Evolutionary conservation across 495 filamentous ascomycete species (phyloP), one percentile per base, ranked within the genome.

Genomic region (Neurospora intermedia): DNA sequence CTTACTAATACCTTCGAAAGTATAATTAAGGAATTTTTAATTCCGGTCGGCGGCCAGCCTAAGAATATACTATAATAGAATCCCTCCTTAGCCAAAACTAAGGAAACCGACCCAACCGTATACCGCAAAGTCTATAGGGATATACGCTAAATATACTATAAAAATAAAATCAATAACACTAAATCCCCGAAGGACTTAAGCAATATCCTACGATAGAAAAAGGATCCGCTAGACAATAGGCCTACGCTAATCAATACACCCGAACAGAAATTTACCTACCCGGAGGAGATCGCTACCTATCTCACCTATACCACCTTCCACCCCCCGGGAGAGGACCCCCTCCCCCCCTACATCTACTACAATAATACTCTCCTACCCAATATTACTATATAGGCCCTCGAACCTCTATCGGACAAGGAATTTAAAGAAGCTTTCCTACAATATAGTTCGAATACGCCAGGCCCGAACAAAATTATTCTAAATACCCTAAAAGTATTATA

Each of bases 1-100:
- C 8, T 38, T 38, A 38, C 3, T 2, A 38, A 38, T 38, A 38
- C 35, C 5, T 38, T 38, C 0, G 4, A 38, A 38, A 4, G 35
- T 4, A 38, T 4, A 38, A 38, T 38, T 4, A 38, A 4, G 35
- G 35, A 38, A 38, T 38, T 2, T 6, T 38, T 3, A 2, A 38
- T 38, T 6, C 5, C 3, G 0, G 4, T 38, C 3, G 3, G 35
- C 0, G 5, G 5, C 0, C 0, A 38, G 5, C 3, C 5, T 38
- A 38, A 38, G 5, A 38, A 38, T 38, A 38, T 38, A 38, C 5
- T 38, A 38, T 38, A 38, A 38, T 38, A 6, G 35, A 38, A 38
- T 6, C 35, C 35, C 3, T 38, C 35, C 3, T 6, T 38, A 4
- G 4, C 4, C 4, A 38, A 38, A 38, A 38, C 4, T 2, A 38